A percentile compares a stretch with the other conserved stretches of the same genome.
Conservation (phyloP, 805 yeast species). For the Starmerella lactis-condensi region DNA sequence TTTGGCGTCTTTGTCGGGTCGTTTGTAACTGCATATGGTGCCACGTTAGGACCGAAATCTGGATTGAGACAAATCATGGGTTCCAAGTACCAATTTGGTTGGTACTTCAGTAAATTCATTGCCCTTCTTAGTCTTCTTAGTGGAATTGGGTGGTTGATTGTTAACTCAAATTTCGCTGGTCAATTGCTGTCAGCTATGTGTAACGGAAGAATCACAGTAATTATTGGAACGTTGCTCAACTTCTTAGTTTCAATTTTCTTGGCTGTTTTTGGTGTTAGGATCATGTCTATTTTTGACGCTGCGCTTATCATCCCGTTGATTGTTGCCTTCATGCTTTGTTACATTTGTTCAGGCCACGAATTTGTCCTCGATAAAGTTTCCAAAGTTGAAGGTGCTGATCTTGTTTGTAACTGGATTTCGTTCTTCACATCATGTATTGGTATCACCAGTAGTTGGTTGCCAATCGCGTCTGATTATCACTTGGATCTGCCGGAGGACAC, state of each 20-base stretch:
- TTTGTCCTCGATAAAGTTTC: conserved; percentile 22
- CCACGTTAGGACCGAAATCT: conserved; percentile 76
- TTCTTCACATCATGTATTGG: conserved; percentile 59
- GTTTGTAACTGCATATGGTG: conserved; percentile 59
- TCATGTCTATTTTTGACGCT: conserved; percentile 49
- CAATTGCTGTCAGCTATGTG: conserved; percentile 55
- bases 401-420: conserved; percentile 48
- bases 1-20: conserved; percentile 53
- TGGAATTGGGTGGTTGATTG: conserved; percentile 82
- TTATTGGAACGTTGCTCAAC: conserved; percentile 58
- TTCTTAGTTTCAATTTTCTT: conserved; percentile 44
- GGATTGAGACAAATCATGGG: conserved; percentile 82
- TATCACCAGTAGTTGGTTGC: conserved; percentile 77
- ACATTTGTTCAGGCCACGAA: conserved; percentile 29
- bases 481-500: conserved; percentile 60
- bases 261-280: conserved; percentile 62
- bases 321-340: conserved; percentile 46
- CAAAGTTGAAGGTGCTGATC: conserved; percentile 22
- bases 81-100: conserved; percentile 63
- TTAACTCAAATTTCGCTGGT: conserved; percentile 78
- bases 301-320: conserved; percentile 50
- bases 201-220: conserved; percentile 44
- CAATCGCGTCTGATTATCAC: conserved; percentile 70
- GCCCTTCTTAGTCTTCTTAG: conserved; percentile 57
- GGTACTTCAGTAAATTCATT: conserved; percentile 65